Base-by-base conservation (phyloP, 192 early-diverging fungal species). In the Coemansia sp. region DNA sequence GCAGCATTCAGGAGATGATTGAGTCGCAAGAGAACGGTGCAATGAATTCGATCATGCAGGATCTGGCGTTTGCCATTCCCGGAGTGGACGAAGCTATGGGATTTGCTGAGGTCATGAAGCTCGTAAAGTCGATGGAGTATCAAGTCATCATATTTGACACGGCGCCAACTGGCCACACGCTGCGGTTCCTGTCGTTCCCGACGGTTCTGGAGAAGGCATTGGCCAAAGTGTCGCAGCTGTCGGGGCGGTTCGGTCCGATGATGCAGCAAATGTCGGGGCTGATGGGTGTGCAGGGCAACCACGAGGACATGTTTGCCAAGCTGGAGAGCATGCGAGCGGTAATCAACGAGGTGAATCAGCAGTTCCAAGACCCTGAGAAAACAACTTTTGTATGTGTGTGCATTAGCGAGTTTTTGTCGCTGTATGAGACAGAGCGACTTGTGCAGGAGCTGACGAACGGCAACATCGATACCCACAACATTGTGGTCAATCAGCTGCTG, bases 91-190 rank as follows among this genome's bases (percentile, higher is more conserved):
- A 99, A 79, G 97, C 97, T 20, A 99, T 99, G 96, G 93, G 94
- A 47, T 99, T 99, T 83, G 96, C 96, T n/a, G 97, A 99, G 71
- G 97, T 99, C 14, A 99, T 99, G 97, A 99, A 99, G 88, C 88
- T 98, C 63, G 97, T 98, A 42, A 96, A 99, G 81, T 92, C 92
- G 58, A 98, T 99, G 95, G 93, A 98, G 60, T 99, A 99, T 82
- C 92, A 90, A 59, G 89, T 91, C 34, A 94, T 99, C 57, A 95
- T 99, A 50, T 99, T 99, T 83, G 97, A 99, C 82, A 99, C 97
- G 21, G 97, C 97, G 4, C 97, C 97, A 5, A 99, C 97, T 5
- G 97, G 97, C 17, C 97, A 99, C 66, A 99, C 97, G 10, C 89
- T 99, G 58, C 93, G 97, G 44, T 99, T 99, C 84, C 82, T 99